Percentiles rank a stretch among this genome's conserved stretches.
Evolutionary conservation across 352 stramenopile species (phyloP).

Genomic region (Chrysophaeum taylorii): DNA sequence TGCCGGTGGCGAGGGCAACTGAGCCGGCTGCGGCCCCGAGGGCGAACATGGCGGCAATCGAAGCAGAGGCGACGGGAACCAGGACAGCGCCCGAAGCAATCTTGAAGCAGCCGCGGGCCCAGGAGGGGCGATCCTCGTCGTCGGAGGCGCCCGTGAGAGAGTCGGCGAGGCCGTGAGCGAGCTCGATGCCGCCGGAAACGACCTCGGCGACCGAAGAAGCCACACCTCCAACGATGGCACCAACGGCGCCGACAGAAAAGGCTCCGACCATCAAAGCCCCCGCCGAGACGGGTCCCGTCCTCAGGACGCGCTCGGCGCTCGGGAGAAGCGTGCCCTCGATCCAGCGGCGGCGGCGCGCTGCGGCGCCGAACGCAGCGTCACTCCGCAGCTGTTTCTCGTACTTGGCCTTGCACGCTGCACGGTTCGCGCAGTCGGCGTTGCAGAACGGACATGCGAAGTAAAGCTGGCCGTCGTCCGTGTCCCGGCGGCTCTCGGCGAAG

Average conservation of each 20-base stretch:
- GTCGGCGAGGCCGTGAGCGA: neutral
- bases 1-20: neutral
- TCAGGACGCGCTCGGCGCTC: neutral
- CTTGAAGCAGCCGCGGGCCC: neutral
- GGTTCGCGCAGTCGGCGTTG: neutral
- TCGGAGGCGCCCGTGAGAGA: neutral
- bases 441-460: neutral
- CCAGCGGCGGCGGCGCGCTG: neutral
- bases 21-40: neutral
- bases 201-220: neutral
- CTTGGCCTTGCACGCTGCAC: neutral
- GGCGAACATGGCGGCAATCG: neutral
- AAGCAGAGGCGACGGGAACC: neutral
- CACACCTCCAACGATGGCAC: neutral
- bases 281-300: neutral
- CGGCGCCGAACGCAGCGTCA: neutral
- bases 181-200: neutral
- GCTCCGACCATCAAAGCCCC: neutral
- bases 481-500: neutral
- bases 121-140: neutral
- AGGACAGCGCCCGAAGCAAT: neutral
- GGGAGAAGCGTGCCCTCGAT: neutral
- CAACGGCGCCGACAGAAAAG: neutral
- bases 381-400: neutral
- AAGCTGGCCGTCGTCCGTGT: neutral